Base-by-base conservation (phyloP, 495 filamentous ascomycete species). In the Ascobolus immersus region DNA sequence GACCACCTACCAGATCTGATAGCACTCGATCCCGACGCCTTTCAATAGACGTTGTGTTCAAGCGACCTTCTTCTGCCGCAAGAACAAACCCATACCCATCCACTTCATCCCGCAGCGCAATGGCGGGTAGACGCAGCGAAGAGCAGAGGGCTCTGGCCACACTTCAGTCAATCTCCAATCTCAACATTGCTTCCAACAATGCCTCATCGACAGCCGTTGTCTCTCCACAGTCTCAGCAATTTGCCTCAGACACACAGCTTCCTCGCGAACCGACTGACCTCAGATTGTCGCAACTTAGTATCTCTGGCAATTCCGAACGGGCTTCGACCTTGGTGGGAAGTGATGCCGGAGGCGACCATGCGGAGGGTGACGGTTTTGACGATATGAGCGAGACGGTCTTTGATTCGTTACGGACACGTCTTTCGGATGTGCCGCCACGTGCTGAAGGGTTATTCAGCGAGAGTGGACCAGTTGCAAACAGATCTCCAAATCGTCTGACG, bases 391-490 rank as follows among this genome's bases (percentile, higher is more conserved):
- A 93, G 42, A 84, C 77, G 4, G 67, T 81, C 29, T 94, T 77
- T 55, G 86, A 94, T 51, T 93, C 82, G 11, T 57, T 86, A 39
- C 71, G 80, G 36, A 92, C 84, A 6, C 65, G 72, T 32, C 67
- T 69, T 17, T 89, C 81, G 5, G 67, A 49, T 30, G 28, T 43
- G 12, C 46, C 47, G 5, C 38, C 48, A 14, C 71, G 72, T 3
- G 63, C 91, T 18, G 80, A 93, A 37, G 73, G 69, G 2, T 78
- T 93, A 55, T 93, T 93, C 55, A 69, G 90, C 51, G 69, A 77
- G 9, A 30, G 28, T 15, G 8, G 11, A 10, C 18, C 28, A 2
- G 4, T 17, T 2, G 12, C 28, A 12, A 17, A 31, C 10, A 4
- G 12, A 2, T 14, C 28, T 2, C 28, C 28, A 12, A 17, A 31